Evolutionary conservation across 129 eudicot species (phyloP).

Genomic region (Flaveria linearis): DNA sequence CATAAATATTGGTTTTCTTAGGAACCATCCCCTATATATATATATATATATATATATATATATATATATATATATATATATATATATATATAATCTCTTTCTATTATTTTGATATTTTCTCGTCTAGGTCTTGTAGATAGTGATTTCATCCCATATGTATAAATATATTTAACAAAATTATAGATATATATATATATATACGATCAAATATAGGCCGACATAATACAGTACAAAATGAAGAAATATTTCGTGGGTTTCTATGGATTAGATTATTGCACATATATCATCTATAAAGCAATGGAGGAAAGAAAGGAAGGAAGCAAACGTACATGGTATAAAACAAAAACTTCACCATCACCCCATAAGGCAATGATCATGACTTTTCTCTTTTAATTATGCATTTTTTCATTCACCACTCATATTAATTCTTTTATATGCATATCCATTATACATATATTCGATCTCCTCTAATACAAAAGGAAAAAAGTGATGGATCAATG

Average conservation of each 20-base stretch:
- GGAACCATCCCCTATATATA: too few species aligned
- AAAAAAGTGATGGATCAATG: slow-evolving; percentile 25
- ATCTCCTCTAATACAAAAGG: neutral
- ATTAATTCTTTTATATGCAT: slow-evolving; percentile 15
- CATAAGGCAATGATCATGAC: slow-evolving; percentile 38
- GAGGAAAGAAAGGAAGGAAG: slow-evolving; percentile 30
- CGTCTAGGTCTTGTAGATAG: neutral
- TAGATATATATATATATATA: neutral
- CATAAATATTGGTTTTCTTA: too few species aligned
- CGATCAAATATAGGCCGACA: slow-evolving; percentile 17
- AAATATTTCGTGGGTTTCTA: slow-evolving; percentile 23
- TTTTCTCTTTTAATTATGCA: slow-evolving; percentile 32
- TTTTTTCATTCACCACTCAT: slow-evolving; percentile 35
- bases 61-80: too few species aligned
- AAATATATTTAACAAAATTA: neutral
- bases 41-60: too few species aligned
- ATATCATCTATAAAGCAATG: slow-evolving; percentile 20
- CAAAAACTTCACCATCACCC: slow-evolving; percentile 49
- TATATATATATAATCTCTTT: neutral
- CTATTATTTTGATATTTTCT: neutral
- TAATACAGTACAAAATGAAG: slow-evolving; percentile 16
- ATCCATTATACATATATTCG: neutral
- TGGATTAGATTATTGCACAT: slow-evolving; percentile 26
- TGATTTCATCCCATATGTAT: neutral
- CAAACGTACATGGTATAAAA: slow-evolving; percentile 54